Evolutionary conservation across 208 protist species (phyloP), one percentile per base, ranked within the genome.

Genomic region (Crithidia acanthocephali): DNA sequence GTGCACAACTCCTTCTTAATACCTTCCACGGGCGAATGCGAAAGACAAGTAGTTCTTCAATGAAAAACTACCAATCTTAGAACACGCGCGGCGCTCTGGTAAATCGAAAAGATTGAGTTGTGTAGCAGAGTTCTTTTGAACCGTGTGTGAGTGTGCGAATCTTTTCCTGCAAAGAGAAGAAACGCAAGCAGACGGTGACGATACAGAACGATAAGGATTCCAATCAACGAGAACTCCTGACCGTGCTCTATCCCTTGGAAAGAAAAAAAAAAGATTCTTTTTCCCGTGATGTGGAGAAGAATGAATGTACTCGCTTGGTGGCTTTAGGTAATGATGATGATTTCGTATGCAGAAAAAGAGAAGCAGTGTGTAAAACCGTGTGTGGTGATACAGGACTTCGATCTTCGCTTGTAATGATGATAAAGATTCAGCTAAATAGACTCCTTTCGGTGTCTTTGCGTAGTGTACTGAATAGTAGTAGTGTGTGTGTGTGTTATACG

Each of bases 391-490:
- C 47, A 40, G 23, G 2, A n/a, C 45, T 44, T 56, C 30, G 28
- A 11, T 66, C 45, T 66, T 66, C 44, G 47, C 23, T 52, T 11
- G 42, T 61, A 30, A 27, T 61, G 35, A 25, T 37, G 35, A 61
- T 45, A 28, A 30, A 22, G 10, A 65, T 68, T 68, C 62, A 68
- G 62, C 28, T 40, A 48, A 27, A 58, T 18, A 16, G 62, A 58
- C 62, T 56, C 62, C 62, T 68, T 58, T 58, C 22, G 48, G 50
- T 45, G 62, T 68, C 62, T 56, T 68, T 16, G 62, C 35, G 62
- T 57, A 11, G 50, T 25, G 32, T 58, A 68, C 62, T 68, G 62
- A 68, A 68, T 66, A 56, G 25, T 23, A 28, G 23, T n/a, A 25
- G 35, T 48, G 16, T n/a, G 44, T 48, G 44, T 18, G 37, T 58